Percentiles rank a stretch among this genome's conserved stretches.
phyloP scores from a whole-genome alignment of 1,139 yeast genomes.

The Taphrina flavorubra region DNA sequence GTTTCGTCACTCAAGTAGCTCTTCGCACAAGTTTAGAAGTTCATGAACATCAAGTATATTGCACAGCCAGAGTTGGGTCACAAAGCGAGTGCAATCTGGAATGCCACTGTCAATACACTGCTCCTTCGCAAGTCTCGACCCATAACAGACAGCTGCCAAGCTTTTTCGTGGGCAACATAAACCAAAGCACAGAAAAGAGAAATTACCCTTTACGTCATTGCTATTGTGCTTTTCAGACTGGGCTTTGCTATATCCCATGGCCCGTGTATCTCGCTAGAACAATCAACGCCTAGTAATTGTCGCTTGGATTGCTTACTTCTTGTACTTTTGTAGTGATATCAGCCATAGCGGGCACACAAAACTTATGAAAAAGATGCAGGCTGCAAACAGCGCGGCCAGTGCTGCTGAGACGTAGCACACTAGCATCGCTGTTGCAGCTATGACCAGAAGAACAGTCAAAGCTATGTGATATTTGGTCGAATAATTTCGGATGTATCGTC shows the following conservation, averaged over 20 bases:
- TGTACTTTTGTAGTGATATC: conserved; percentile 73
- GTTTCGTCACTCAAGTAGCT: too few species aligned
- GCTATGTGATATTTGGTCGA: conserved; percentile 34
- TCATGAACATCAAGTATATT: too few species aligned
- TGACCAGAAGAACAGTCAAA: conserved; percentile 39
- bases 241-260: conserved; percentile 95
- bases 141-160: not conserved
- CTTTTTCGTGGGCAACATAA: not conserved
- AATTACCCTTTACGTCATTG: not conserved
- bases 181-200: not conserved
- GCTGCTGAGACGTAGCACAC: conserved; percentile 36
- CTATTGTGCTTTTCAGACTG: conserved; percentile 13
- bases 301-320: conserved; percentile 55
- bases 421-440: conserved; percentile 35
- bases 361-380: conserved; percentile 58
- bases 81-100: too few species aligned
- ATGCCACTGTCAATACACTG: not conserved
- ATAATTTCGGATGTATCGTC: conserved; percentile 58
- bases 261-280: conserved; percentile 69
- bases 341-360: conserved; percentile 75
- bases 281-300: not conserved
- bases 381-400: conserved; percentile 57
- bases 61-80: too few species aligned
- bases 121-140: not conserved
- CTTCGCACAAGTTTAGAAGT: too few species aligned